Conservation (phyloP, 2,329 filamentous ascomycete genomes). For the Aschersonia sp. region DNA sequence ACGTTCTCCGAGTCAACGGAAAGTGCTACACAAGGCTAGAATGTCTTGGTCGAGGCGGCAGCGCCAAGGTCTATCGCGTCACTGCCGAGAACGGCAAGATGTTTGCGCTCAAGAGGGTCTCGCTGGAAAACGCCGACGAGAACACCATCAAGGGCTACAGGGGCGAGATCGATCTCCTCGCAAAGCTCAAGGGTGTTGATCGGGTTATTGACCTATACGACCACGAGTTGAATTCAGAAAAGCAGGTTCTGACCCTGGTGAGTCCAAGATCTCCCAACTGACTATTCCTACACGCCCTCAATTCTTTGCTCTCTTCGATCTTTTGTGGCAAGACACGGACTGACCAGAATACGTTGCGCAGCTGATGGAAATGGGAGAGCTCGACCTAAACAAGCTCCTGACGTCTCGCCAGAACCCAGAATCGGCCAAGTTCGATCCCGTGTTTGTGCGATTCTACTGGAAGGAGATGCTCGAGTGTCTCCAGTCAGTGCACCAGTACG, state of each 20-base stretch:
- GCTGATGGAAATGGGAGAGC: constrained; percentile 96
- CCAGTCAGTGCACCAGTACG: constrained; percentile 70
- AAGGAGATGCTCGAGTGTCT: constrained; percentile 98
- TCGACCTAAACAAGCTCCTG: constrained; percentile 79
- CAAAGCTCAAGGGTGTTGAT: constrained; percentile 69
- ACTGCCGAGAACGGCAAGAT: constrained; percentile 95
- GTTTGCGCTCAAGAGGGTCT: constrained; percentile 85
- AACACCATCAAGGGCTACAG: constrained; percentile 74
- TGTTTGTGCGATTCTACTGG: constrained; percentile 96
- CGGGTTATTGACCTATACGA: constrained; percentile 84
- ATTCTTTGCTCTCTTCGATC: not conserved
- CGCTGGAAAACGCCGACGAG: constrained; percentile 80
- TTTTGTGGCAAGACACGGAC: not conserved
- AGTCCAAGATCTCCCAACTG: constrained; percentile 17
- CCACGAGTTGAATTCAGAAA: constrained; percentile 86
- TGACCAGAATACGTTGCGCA: constrained; percentile 16
- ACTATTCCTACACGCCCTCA: not conserved
- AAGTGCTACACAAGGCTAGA: constrained; percentile 84
- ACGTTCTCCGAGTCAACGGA: constrained; percentile 77
- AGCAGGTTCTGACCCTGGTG: constrained; percentile 74
- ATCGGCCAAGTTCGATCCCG: constrained; percentile 65
- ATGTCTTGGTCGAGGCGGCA: constrained; percentile 82
- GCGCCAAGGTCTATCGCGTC: constrained; percentile 87
- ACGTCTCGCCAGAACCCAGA: constrained; percentile 57
- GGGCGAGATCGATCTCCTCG: constrained; percentile 85